Evolutionary conservation across 192 early-diverging fungal species (phyloP), one percentile per base, ranked within the genome.

Genomic region (Backusella tuberculispora): DNA sequence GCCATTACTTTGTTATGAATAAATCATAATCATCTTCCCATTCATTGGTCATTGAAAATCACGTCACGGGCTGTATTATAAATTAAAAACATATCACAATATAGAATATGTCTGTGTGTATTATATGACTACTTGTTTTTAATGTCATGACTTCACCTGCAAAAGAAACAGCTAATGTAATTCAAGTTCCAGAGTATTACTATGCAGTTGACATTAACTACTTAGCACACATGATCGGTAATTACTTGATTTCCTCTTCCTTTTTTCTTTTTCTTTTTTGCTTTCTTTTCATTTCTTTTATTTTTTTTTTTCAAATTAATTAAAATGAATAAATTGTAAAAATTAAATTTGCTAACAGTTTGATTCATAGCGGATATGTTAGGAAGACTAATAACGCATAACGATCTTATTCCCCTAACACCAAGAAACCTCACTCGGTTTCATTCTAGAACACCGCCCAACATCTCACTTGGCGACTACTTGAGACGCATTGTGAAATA

Each of bases 381-480:
- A 0, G 79, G 83, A 44, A 84, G 88, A 71, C 72, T 89, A 29
- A 88, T 86, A 56, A 76, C 80, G 19, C 88, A 89, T 47, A 89
- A 89, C 50, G 88, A 89, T 74, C 82, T 83, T 63, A 89, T 89
- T 69, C 88, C 85, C 46, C 75, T 89, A 47, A 88, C 86, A 15
- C 82, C 85, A 12, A 77, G 83, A 43, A 88, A 91, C 60, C 85
- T 97, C 21, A 97, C 98, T 0, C 92, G 97, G 43, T 99, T 99
- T 76, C 98, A 99, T 76, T 97, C 95, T 21, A 90, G 98, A 53
- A 94, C 94, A 8, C 88, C 94, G 34, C 97, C 98, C 21, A 84
- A 86, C 69, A 98, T 99, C 68, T 88, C 90, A 19, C 87, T 99
- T 8, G 72, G 76, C 72, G 98, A 98, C 69, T 99, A 99, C 78